phyloP scores from a whole-genome alignment of 148 eudicot genomes.

The Dysphania ambrosioides region DNA sequence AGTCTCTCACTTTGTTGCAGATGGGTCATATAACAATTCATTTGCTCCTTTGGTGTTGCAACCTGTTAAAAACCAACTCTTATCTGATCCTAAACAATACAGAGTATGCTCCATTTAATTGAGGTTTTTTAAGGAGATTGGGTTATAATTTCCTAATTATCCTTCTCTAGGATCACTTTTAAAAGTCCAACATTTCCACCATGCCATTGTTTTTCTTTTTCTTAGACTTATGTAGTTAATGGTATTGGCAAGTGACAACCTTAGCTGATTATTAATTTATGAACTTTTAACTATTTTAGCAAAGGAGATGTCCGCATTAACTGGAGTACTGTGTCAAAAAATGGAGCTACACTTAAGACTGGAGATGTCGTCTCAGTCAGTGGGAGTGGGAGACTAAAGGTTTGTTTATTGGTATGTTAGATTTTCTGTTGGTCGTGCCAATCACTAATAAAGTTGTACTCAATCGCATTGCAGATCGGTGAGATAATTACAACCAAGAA shows the following conservation, averaged over 20 bases:
- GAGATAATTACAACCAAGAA: constrained; percentile 78
- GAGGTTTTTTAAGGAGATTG: no score
- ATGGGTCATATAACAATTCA: not conserved
- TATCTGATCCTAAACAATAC: no score
- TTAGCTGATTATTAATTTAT: not conserved
- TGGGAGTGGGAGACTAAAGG: constrained; percentile 86
- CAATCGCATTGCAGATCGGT: constrained; percentile 56
- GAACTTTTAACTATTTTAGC: constrained; percentile 32
- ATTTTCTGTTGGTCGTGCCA: not conserved
- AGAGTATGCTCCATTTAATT: no score
- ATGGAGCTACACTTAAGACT: constrained; percentile 58
- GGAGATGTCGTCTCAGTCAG: constrained; percentile 83
- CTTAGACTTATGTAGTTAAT: no score
- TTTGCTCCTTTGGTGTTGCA: no score
- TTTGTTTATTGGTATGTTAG: constrained; percentile 22
- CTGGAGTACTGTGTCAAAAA: constrained; percentile 68
- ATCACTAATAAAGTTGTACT: not conserved
- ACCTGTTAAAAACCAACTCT: no score
- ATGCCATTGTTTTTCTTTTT: no score
- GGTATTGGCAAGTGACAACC: no score
- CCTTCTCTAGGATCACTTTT: no score
- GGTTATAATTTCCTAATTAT: no score
- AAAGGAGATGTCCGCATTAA: constrained; percentile 64
- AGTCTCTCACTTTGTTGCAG: not conserved
- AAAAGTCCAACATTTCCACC: no score